Conservation (phyloP, 148 eudicot species). For the Arctostaphylos glauca region DNA sequence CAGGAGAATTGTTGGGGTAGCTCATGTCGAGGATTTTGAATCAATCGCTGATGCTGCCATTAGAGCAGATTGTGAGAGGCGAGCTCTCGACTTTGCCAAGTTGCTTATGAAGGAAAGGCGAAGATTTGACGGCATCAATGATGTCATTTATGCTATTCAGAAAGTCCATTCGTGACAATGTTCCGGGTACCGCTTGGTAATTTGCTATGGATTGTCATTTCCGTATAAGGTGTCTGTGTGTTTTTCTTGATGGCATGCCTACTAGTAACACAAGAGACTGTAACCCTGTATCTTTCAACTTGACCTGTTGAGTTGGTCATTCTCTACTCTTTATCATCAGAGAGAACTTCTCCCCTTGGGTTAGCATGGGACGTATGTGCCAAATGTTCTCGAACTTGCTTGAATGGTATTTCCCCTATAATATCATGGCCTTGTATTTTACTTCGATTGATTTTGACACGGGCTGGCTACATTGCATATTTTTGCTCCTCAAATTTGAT, state of each 20-base stretch:
- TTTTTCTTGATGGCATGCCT: not conserved
- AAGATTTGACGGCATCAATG: conserved; percentile 42
- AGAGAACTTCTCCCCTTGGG: not conserved
- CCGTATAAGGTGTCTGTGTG: no score
- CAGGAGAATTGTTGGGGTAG: conserved; percentile 97
- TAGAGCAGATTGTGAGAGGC: conserved; percentile 80
- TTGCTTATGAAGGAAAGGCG: conserved; percentile 62
- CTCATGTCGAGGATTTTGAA: conserved; percentile 94
- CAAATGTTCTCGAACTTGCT: not conserved
- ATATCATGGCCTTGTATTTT: not conserved
- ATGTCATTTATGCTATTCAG: conserved; percentile 55
- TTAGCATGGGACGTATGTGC: not conserved
- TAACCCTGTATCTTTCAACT: not conserved
- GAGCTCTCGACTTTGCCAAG: conserved; percentile 79
- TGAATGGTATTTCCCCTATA: not conserved
- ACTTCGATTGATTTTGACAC: not conserved
- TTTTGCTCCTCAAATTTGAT: not conserved
- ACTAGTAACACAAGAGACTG: not conserved
- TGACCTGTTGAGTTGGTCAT: no score
- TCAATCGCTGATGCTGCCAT: conserved; percentile 52
- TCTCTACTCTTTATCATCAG: not conserved
- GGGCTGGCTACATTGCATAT: not conserved
- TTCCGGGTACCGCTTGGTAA: no score
- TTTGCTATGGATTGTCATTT: conserved; percentile 2
- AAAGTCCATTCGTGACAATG: conserved; percentile 22